Base-by-base conservation (phyloP, 1,284 basidiomycete genomes). In the Heterobasidion occidentale region DNA sequence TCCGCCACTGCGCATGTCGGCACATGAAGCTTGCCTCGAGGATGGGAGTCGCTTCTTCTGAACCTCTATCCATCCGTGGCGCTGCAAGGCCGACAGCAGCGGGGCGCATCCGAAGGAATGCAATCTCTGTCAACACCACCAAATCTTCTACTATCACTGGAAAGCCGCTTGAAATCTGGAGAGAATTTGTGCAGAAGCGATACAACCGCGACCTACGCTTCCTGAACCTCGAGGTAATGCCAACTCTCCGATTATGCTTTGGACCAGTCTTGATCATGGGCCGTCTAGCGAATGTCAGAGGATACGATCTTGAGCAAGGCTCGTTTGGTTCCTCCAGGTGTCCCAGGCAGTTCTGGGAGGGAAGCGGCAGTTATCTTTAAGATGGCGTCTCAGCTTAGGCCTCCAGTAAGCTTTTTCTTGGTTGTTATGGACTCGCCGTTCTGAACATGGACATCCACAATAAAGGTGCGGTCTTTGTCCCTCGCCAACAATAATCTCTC, bases 321-420 rank as follows among this genome's bases (percentile, higher is more conserved):
- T 63, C 78, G 81, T 47, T 72, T 94, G 49, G 67, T 74, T 33
- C 77, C 87, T 2, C 88, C 90, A 9, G 88, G 89, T n/a, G 70
- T 76, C 34, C 80, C 81, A 20, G 76, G 77, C 1, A 77, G 83
- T 38, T 74, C 78, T 14, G 67, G 72, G 42, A 83, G 80, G 61
- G 86, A 92, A 63, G 83, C 86, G 1, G 81, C 86, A 7, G 92
- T 92, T 27, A 82, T 94, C 44, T 92, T 92, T 75, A 95, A 94
- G 71, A 75, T 94, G 17, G 90, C 90, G 8, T 78, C 81, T 27
- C 80, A 88, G 63, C 79, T 92, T 47, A 84, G 83, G 62, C 92
- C 93, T 34, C 79, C 84, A 60, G 90, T 90, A 64, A 57, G 75
- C 66, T 8, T 1, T 20, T 57, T 42, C 56, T 38, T 36, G 49